Base-by-base conservation (phyloP, 2,329 filamentous ascomycete species). In the Trichoderma gracile region DNA sequence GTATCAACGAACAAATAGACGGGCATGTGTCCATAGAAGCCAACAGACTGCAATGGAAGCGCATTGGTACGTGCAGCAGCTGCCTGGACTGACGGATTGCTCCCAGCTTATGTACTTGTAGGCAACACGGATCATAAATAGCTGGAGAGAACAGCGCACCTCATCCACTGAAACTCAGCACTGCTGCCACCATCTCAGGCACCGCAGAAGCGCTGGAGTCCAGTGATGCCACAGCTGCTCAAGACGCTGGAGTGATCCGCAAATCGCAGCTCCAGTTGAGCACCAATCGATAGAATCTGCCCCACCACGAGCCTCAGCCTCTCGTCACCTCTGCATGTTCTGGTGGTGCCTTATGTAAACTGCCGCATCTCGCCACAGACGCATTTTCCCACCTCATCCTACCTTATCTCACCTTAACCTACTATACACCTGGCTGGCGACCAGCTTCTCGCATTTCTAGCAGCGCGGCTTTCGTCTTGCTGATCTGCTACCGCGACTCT, bases 1-100 rank as follows among this genome's bases (percentile, higher is more conserved):
- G 33, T 38, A 2, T 38, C 33, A 14, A 12, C 33, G 33, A 38
- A 12, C 33, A 38, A 38, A 38, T 14, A 3, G 33, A 38, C 33
- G 33, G 30, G 42, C 8, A 61, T 50, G 60, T 58, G 64, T 38
- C 38, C 53, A 58, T 46, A 53, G 64, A 66, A 63, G 64, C 64
- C 50, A 49, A 58, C 53, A 19, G 64, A 66, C 46, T 10, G 52
- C 27, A 47, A 38, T 65, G 38, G 63, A 65, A 56, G 27, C 47
- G 15, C 10, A 7, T 19, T 3, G 4, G 6, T 14, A 15, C 17
- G 21, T 38, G 10, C 33, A 21, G 25, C 8, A 12, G 52, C 19
- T 5, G 52, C 33, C 17, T 38, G 42, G 45, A 21, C 38, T 38
- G 38, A 33, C 21, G 25, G 17, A 8, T 9, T 21, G 49, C 12